Base-by-base conservation (phyloP, 768 basidiomycete genomes). In the Trametes gibbosa region DNA sequence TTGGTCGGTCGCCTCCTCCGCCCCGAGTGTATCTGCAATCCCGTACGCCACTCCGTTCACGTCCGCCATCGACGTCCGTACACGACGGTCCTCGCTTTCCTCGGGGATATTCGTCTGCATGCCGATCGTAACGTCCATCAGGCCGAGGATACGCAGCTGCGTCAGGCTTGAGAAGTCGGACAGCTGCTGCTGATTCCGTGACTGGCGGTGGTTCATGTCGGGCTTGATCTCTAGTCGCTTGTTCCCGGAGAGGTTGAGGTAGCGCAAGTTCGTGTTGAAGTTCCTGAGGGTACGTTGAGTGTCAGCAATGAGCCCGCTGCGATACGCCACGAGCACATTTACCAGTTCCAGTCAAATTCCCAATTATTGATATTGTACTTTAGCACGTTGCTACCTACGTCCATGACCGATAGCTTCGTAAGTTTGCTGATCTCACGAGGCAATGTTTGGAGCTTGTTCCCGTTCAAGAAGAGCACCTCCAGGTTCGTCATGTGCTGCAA, bases 321-420 rank as follows among this genome's bases (percentile, higher is more conserved):
- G n/a, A n/a, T n/a, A n/a, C n/a, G n/a, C n/a, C n/a, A n/a, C 10
- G 16, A 47, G n/a, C 23, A 46, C 35, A 75, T 84, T 49, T 63
- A 96, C 96, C 97, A 98, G 71, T 99, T 98, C 95, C 95, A 98
- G 74, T 99, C 97, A 72, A 95, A 98, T 71, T 96, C 92, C 89
- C 89, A 95, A 68, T 99, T 99, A 65, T 92, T 90, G 65, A 97
- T 94, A 70, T 98, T 99, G 74, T 98, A 98, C 81, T 90, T 92
- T 73, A 99, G 77, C 53, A 85, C 73, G 71, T 99, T 99, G 71
- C 89, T 95, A 7, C 97, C 95, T 5, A 91, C 95, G 69, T 99
- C 97, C 65, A 99, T 78, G 32, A 90, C 84, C 53, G 80, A 82
- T 67, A 99, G 75, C 47, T 81, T 86, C 69, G 82, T 81, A 59